Base-by-base conservation (phyloP, 768 basidiomycete species). In the Infundibulicybe gibba region DNA sequence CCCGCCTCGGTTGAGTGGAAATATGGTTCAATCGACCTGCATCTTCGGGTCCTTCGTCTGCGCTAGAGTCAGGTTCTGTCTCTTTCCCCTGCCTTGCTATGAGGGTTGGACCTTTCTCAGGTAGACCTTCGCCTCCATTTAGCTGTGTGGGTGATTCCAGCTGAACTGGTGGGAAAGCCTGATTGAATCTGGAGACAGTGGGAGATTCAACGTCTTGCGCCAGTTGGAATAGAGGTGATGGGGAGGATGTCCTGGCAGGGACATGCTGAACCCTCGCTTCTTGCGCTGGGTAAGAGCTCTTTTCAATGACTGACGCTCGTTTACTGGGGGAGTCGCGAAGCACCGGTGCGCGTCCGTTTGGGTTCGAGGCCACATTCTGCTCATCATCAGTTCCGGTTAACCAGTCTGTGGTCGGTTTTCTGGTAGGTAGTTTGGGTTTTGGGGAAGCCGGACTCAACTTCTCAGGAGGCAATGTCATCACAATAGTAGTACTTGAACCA, bases 271-370 rank as follows among this genome's bases (percentile, higher is more conserved):
- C 49, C 25, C 64, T 54, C 49, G 73, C 61, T 47, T 74, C 64
- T 39, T 67, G 67, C 47, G 75, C 61, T 46, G 64, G 52, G 52
- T 72, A 54, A 51, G 64, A 53, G 59, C 62, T 63, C 49, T 71
- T 74, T 54, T 85, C 76, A 31, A 87, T 77, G 43, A 78, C 73
- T 2, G 86, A 87, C 32, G 85, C 77, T 11, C 85, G 79, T 64
- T 88, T 89, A 58, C 80, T 80, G 16, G 85, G 85, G 14, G 84
- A 85, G 15, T 83, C 78, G 45, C 87, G 81, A 43, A 88, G 63
- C 25, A 84, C 67, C 3, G 69, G 62, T 40, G 70, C 65, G 35
- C 56, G 48, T 14, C 55, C 46, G 48, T 55, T 34, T 40, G 59
- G 31, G 49, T 53, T 51, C 6, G 55, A 34, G 43, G 49, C 43